phyloP scores from a whole-genome alignment of 2,329 filamentous ascomycete genomes.

The Hypomyces rosellus region DNA sequence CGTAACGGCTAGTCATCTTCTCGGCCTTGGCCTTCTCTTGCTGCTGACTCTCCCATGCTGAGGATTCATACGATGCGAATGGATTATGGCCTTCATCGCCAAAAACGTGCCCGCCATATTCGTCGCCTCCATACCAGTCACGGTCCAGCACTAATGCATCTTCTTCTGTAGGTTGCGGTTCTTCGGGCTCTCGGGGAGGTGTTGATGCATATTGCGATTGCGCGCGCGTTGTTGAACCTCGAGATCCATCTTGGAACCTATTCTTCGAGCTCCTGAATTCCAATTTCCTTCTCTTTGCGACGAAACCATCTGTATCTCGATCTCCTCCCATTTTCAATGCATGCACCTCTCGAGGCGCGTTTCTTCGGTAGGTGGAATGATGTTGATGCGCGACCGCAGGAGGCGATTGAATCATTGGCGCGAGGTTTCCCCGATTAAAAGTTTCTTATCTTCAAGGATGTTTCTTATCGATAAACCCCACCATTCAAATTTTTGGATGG shows the following conservation, averaged over 20 bases:
- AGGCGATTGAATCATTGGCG: constrained; percentile 3
- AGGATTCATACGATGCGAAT: constrained; percentile 70
- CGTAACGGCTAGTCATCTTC: constrained; percentile 68
- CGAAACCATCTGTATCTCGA: constrained; percentile 31
- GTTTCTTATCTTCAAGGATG: constrained; percentile 15
- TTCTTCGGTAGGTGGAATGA: neutral
- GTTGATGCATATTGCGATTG: constrained; percentile 38
- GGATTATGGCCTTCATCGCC: constrained; percentile 92
- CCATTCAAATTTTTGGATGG: constrained; percentile 28
- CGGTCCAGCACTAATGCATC: constrained; percentile 74
- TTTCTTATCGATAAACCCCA: constrained; percentile 37
- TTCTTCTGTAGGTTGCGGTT: constrained; percentile 57
- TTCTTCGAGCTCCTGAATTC: constrained; percentile 25
- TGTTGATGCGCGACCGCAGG: constrained; percentile 5
- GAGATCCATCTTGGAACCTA: constrained; percentile 27
- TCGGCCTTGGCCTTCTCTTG: constrained; percentile 73
- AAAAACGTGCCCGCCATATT: constrained; percentile 73
- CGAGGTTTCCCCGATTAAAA: constrained; percentile 20
- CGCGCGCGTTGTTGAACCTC: constrained; percentile 27
- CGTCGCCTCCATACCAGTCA: constrained; percentile 89
- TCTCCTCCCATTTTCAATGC: constrained; percentile 28
- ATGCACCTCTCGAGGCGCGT: neutral
- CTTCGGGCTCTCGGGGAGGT: constrained; percentile 34
- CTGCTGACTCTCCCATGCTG: constrained; percentile 67
- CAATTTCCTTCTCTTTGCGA: constrained; percentile 33